Conservation (phyloP, 2,329 filamentous ascomycete genomes). For the Colletotrichum sp. region DNA sequence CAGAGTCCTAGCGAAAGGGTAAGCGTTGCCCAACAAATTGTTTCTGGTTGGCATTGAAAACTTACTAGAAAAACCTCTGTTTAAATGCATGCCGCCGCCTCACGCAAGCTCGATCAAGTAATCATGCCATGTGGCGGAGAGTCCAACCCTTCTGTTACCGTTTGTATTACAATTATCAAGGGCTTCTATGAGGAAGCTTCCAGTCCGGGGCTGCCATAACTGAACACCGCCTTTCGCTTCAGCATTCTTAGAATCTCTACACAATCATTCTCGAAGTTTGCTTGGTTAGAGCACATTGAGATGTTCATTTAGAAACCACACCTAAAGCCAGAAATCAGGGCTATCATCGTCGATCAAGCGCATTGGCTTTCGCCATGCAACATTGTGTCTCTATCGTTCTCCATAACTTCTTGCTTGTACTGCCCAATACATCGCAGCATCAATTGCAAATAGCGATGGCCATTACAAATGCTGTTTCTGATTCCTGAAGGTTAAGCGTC, state of each 20-base stretch:
- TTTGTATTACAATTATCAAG: background rate
- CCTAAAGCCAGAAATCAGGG: background rate
- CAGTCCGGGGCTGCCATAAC: background rate
- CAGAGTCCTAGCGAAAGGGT: too few species aligned
- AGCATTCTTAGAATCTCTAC: background rate
- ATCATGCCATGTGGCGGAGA: background rate
- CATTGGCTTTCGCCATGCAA: background rate
- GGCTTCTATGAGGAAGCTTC: accelerated
- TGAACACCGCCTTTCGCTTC: background rate
- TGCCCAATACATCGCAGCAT: background rate
- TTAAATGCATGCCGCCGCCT: background rate
- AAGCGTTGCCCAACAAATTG: too few species aligned
- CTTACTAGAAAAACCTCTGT: accelerated
- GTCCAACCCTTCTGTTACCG: accelerated
- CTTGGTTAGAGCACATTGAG: background rate
- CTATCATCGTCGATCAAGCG: background rate
- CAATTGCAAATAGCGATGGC: background rate
- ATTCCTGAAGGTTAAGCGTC: accelerated
- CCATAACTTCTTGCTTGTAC: accelerated
- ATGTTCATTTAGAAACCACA: background rate
- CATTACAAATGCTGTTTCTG: accelerated
- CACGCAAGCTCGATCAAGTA: background rate
- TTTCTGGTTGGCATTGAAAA: background rate
- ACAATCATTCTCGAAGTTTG: background rate
- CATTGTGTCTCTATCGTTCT: background rate